Base-by-base conservation (phyloP, 2,329 filamentous ascomycete genomes). In the Aspergillus ochraceus region DNA sequence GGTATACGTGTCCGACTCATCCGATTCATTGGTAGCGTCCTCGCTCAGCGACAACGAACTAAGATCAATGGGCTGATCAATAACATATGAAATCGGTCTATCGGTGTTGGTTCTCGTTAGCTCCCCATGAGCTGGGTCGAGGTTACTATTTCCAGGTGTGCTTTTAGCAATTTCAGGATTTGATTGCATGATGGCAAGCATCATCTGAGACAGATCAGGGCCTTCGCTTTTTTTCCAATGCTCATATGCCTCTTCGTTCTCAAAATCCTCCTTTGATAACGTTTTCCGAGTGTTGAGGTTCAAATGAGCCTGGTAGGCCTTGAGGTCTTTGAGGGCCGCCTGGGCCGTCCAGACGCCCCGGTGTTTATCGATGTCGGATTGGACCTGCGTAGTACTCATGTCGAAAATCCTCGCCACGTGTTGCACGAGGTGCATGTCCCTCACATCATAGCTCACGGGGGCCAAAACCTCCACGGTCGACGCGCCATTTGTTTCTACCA, bases 391-490 rank as follows among this genome's bases (percentile, higher is more conserved):
- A 65, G 90, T 87, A 49, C 88, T 87, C 60, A 94, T 83, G 49
- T 90, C 90, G 76, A 98, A 99, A 64, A 97, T 90, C 68, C 85
- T 88, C 54, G 90, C 90, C 26, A 99, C 93, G 39, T 89, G 86
- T 73, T 95, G 89, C 29, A 97, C 95, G 77, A 97, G 85, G 42
- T 89, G 89, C 95, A 99, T 99, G 73, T 99, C 95, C 77, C 95
- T 97, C 72, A 98, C 89, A 75, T 97, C 91, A 75, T 97, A 91
- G 71, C 88, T 95, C 59, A 96, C 80, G 11, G 94, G 92, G 2
- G 92, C 86, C 58, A 90, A 84, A 22, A 94, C 90, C 74, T 97
- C 94, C 64, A 95, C 84, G 9, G 89, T 90, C 52, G 85, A 64
- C 22, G 87, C 77, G 14, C 87, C 83, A 84, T 79, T 66, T 69